Percentiles rank a stretch among this genome's conserved stretches.
phyloP scores from a whole-genome alignment of 2,329 filamentous ascomycete genomes.

The Xylogone sp. region DNA sequence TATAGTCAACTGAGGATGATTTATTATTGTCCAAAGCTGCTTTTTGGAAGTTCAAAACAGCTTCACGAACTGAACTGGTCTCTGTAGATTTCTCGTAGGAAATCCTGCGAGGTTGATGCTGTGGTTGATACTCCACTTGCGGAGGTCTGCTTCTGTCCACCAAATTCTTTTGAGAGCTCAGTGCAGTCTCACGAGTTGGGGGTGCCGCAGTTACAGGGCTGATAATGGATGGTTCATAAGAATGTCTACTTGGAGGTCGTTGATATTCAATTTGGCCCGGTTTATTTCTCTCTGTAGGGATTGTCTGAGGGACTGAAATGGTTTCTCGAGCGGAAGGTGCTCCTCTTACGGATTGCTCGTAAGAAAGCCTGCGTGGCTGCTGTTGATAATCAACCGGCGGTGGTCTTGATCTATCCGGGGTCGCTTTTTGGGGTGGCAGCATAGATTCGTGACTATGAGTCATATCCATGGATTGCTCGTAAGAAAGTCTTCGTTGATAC shows the following conservation, averaged over 20 bases:
- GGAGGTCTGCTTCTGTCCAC: no score
- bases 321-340: neutral
- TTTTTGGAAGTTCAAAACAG: constrained; percentile 19
- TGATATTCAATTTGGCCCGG: no score
- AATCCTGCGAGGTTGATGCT: constrained; percentile 13
- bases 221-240: constrained; percentile 22
- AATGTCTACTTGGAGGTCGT: no score
- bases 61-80: neutral
- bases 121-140: constrained; percentile 39
- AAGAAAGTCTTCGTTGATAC: constrained; percentile 14
- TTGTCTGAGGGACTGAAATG: constrained; percentile 12
- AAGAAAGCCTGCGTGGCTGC: constrained; percentile 21
- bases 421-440: constrained; percentile 46
- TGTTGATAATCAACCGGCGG: constrained; percentile 21
- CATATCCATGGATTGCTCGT: constrained; percentile 28
- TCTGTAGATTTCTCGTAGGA: constrained; percentile 18
- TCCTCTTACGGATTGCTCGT: constrained; percentile 23
- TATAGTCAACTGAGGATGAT: constrained; percentile 9
- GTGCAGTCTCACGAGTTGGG: no score
- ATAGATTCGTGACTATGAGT: constrained; percentile 43
- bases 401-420: constrained; percentile 18
- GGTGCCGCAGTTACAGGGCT: no score
- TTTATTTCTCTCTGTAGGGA: no score
- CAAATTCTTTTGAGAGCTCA: no score
- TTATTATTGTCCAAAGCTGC: constrained; percentile 31